Percentiles rank a stretch among this genome's conserved stretches.
Conservation (phyloP, 1,284 basidiomycete genomes). For the Cryptococcus amylolentus region DNA sequence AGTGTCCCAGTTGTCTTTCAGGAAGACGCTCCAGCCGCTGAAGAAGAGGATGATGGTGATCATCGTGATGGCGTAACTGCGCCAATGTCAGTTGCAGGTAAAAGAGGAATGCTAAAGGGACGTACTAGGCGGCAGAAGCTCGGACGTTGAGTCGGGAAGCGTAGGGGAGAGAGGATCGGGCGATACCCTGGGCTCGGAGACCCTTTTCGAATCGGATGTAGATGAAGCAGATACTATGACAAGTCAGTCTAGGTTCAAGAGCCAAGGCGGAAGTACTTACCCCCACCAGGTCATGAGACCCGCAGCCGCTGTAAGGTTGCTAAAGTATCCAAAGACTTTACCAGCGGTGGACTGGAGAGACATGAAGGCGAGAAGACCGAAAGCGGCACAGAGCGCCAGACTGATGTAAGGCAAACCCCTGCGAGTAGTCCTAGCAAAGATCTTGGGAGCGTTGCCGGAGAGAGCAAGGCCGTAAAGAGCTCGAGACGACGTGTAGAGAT, state of each 20-base stretch:
- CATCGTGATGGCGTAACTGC: constrained; percentile 37
- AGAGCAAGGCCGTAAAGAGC: constrained; percentile 56
- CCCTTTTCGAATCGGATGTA: constrained; percentile 77
- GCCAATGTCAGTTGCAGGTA: too few species aligned
- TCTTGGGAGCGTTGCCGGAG: constrained; percentile 36
- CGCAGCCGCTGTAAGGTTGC: constrained; percentile 58
- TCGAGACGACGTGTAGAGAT: constrained; percentile 57
- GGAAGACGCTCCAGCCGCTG: constrained; percentile 59
- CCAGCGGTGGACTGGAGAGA: constrained; percentile 61
- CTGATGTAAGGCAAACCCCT: constrained; percentile 73
- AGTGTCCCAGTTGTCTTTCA: constrained; percentile 39
- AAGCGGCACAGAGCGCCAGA: constrained; percentile 64
- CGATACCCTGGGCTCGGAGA: constrained; percentile 64
- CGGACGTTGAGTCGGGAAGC: constrained; percentile 24
- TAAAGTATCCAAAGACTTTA: constrained; percentile 70
- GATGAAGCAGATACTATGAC: constrained; percentile 60
- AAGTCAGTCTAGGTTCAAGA: not conserved
- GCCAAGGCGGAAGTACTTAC: not conserved
- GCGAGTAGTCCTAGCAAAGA: constrained; percentile 61
- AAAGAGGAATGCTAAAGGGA: too few species aligned
- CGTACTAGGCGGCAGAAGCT: constrained; percentile 38
- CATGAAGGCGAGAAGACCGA: constrained; percentile 58
- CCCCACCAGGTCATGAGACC: constrained; percentile 72
- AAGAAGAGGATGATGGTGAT: constrained; percentile 43
- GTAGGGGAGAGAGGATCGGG: constrained; percentile 63